Evolutionary conservation across 345 rosid species (phyloP).

Genomic region (Isatis tinctoria): DNA sequence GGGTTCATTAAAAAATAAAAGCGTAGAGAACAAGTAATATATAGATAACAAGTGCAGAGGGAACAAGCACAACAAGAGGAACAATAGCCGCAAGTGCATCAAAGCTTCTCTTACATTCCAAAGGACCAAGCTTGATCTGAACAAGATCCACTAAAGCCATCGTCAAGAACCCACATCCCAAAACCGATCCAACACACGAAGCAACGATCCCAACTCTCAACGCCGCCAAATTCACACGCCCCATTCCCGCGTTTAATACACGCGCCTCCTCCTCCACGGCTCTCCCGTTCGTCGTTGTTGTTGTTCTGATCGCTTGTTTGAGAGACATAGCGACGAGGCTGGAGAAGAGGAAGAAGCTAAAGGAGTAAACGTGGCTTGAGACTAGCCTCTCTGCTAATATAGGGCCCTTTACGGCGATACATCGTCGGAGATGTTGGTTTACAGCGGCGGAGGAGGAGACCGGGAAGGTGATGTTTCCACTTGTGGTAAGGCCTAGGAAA

Average conservation of each 20-base stretch:
- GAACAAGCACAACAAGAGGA: constrained; percentile 70
- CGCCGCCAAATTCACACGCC: constrained; percentile 44
- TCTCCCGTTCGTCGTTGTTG: constrained; percentile 4
- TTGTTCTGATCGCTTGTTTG: constrained; percentile 51
- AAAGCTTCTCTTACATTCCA: constrained; percentile 51
- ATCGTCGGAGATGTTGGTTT: constrained; percentile 23
- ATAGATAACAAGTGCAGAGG: constrained; percentile 54
- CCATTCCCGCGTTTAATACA: constrained; percentile 24
- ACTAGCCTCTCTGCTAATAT: constrained; percentile 47
- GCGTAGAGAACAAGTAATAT: constrained; percentile 58
- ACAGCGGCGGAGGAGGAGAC: constrained; percentile 17
- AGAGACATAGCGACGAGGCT: constrained; percentile 74
- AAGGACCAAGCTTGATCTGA: constrained; percentile 71
- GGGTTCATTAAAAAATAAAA: constrained; percentile 37
- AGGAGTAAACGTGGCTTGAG: constrained; percentile 76
- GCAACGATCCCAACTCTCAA: constrained; percentile 53
- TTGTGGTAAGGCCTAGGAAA: constrained; percentile 66
- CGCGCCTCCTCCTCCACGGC: not conserved
- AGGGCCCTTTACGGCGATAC: constrained; percentile 37
- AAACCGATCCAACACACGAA: constrained; percentile 63
- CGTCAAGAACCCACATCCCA: constrained; percentile 74
- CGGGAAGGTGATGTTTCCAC: constrained; percentile 25
- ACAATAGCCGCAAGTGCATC: constrained; percentile 54
- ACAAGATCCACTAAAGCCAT: constrained; percentile 71
- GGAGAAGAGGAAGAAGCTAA: constrained; percentile 76